Base-by-base conservation (phyloP, 805 yeast genomes). In the Candida nemodendra region DNA sequence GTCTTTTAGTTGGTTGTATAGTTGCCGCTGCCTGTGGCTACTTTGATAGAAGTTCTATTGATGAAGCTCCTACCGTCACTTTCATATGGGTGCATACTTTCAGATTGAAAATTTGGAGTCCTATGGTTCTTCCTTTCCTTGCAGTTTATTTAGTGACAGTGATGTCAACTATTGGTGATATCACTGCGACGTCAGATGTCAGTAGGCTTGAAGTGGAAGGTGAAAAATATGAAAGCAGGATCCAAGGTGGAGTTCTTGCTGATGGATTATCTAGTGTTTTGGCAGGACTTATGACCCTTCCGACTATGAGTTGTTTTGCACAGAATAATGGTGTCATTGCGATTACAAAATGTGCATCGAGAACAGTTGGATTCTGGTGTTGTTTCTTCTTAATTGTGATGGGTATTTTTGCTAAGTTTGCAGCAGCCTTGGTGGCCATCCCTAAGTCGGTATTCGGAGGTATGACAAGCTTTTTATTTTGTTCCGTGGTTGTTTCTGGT, bases 271-370 rank as follows among this genome's bases (percentile, higher is more conserved):
- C 80, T 56, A 89, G 91, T 33, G 47, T 80, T n/a, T 47, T 84
- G 5, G 78, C 88, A 14, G 83, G 85, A 23, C 65, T 85, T 32
- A 71, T 76, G 70, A 84, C 91, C n/a, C 65, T 81, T 27, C 80
- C 90, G 8, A 93, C 95, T 35, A 69, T 84, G 76, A 78, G 89
- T 6, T 81, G 89, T 0, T 86, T 86, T 65, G 93, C 95, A n/a
- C 95, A 86, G 62, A 86, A 86, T 63, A 86, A 86, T 56, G 95
- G 95, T 65, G 93, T 85, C 33, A 85, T 86, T 45, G 75, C 88
- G 21, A 68, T 86, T 55, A 86, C 95, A 23, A 83, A 82, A 58
- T 84, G 91, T 62, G 95, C 95, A 23, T 79, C 83, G 55, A 72
- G 88, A 61, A 32, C 40, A 5, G 49, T 49, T 2, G 53, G 53